Evolutionary conservation across 2,329 filamentous ascomycete species (phyloP), one percentile per base, ranked within the genome.

Genomic region (Fusarium chuoi): DNA sequence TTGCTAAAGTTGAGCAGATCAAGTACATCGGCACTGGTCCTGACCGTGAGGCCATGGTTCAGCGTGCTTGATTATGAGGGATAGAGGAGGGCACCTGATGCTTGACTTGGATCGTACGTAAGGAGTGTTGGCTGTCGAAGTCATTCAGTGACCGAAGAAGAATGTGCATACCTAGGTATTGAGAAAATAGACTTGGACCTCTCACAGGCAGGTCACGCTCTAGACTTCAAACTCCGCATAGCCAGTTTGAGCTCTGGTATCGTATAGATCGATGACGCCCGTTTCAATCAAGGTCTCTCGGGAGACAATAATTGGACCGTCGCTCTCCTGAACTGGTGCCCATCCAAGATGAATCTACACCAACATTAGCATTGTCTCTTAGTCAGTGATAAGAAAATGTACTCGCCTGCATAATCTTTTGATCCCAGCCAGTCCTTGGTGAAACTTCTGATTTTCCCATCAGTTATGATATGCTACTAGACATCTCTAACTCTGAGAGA

Each of bases 291-390:
- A 35, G 30, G 9, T 51, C 48, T 24, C 17, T 20, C 6, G 20
- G 9, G 30, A 35, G 48, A 35, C 17, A 24, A 35, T 51, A 15
- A 51, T 20, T 35, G 17, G 22, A 35, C 48, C 48, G 13, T 76
- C 44, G 24, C 75, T 77, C 44, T 70, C 69, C 9, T 65, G 55
- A n/a, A 76, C 71, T n/a, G 73, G 73, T 18, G 71, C 76, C 71
- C 75, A 77, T 5, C 75, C 75, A 26, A 78, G 62, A 26, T 77
- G 73, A 33, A 78, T 78, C 75, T 78, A 24, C 41, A 44, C 38
- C 15, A 28, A 49, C 11, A 24, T 68, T 28, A 54, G 48, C 22
- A 46, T 7, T 5, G 10, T 42, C 10, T 14, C 11, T 33, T n/a
- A n/a, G 15, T 15, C 22, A 24, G 11, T 15, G 20, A 7, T 13